Base-by-base conservation (phyloP, 2,329 filamentous ascomycete genomes). In the Talaromyces sp. region DNA sequence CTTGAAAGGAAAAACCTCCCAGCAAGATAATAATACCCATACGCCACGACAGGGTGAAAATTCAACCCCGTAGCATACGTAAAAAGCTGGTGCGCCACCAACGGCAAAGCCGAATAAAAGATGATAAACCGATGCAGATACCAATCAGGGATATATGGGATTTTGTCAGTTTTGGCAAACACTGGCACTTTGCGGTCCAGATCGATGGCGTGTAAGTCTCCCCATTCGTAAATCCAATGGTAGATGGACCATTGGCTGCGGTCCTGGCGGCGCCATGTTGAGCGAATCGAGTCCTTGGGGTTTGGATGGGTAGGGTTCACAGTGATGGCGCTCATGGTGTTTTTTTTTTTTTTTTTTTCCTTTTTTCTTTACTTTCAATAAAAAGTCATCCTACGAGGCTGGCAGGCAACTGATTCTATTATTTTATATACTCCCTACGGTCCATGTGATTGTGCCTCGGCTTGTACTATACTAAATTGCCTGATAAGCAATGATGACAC, bases 1-100 rank as follows among this genome's bases (percentile, higher is more conserved):
- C 70, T 70, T 19, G 78, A 71, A 10, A 69, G 69, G 51, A 71
- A 73, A 13, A 67, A 7, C 55, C 76, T 76, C 62, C 77, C 75
- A 17, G 66, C 65, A 3, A 68, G 7, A 24, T 63, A 68, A 62
- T 78, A 78, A 51, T 75, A 69, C 14, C 71, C 6, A 58, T 75
- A 71, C 14, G 69, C 70, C 1, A 64, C 67, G 13, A 71, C 56
- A 0, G 65, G 54, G 17, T 63, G 61, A 3, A 76, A 51, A 49
- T 70, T 69, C 29, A 64, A 60, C 8, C 72, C 70, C 2, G 69
- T 70, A n/a, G 61, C 65, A 4, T 55, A 64, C 4, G 67, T 63
- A 51, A 69, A 74, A 26, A 66, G 60, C 59, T 77, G 71, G 27
- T 78, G 75, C 0, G 75, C 26, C 19, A 68, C 52, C 17, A 78